Base-by-base conservation (phyloP, 2,329 filamentous ascomycete genomes). In the Sporothrix pallida region DNA sequence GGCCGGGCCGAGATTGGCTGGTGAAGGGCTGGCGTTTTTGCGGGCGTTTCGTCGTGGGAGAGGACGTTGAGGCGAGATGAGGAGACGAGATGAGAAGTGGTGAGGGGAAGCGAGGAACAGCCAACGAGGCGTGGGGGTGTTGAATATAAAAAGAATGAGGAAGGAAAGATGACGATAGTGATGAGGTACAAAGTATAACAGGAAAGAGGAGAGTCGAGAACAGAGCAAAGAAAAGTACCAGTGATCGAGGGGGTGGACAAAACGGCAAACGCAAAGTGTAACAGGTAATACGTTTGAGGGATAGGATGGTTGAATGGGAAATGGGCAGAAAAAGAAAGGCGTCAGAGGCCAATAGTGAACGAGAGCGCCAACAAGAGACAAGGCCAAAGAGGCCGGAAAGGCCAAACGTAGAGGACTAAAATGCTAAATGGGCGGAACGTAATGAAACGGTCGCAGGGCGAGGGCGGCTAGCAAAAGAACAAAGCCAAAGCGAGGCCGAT, bases 1-100 rank as follows among this genome's bases (percentile, higher is more conserved):
- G 76, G 76, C 75, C 70, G 37, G 67, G 54, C 70, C 23, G 31
- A 68, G 75, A 77, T 77, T 76, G 76, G 76, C 72, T 75, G 74
- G 54, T 52, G 31, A 60, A 68, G 26, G 23, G 23, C 44, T 10
- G 31, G 8, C 26, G 56, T 71, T 52, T 52, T 67, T 58, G 71
- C 31, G 67, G 71, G 71, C 23, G 72, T 67, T 71, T 73, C 37
- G 72, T 37, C 31, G 31, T 37, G 31, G 31, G 31, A 37, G 31
- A 37, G 31, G 31, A 37, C 2, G 58, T 56, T 63, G 54, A 69
- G 42, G 50, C 50, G 50, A 73, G 46, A 58, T 50, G 8, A 60
- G 4, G n/a, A 37, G 31, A 6, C 31, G 3, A 37, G 37, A 13
- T n/a, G 37, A 42, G 26, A 7, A 15, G 52, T 20, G 31, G 31